Percentiles rank a stretch among this genome's conserved stretches.
Evolutionary conservation across 768 basidiomycete genomes (phyloP).

Genomic region (Gloeostereum incarnatum): DNA sequence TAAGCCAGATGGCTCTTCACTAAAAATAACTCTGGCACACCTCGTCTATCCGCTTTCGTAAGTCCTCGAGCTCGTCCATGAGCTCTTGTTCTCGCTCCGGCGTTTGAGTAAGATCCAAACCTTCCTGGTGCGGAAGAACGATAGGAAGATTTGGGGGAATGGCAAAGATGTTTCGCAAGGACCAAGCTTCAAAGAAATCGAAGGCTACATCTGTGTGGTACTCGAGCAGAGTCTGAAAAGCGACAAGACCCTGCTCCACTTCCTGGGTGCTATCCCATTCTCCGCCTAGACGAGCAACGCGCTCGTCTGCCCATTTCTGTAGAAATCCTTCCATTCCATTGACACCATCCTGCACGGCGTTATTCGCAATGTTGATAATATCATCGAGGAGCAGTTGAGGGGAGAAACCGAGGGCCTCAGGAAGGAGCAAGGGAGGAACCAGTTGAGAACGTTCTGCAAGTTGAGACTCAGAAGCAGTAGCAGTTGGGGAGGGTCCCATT

Average conservation of each 20-base stretch:
- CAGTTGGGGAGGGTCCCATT: too few relatives aligned
- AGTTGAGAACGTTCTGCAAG: constrained; percentile 4
- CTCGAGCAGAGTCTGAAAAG: constrained; percentile 84
- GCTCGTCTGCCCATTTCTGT: constrained; percentile 62
- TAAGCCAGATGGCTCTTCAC: constrained; percentile 4
- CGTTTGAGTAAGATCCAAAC: constrained; percentile 53
- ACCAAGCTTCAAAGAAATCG: constrained; percentile 90
- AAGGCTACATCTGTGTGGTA: constrained; percentile 86
- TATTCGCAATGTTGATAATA: constrained; percentile 75
- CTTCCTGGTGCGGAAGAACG: constrained; percentile 69
- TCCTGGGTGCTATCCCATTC: constrained; percentile 59
- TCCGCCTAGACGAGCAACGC: constrained; percentile 31
- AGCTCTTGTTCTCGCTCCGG: constrained; percentile 53
- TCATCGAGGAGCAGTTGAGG: constrained; percentile 83
- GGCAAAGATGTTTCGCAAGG: constrained; percentile 78
- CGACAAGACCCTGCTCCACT: constrained; percentile 71
- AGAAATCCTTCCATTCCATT: constrained; percentile 77
- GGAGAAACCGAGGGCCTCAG: constrained; percentile 75
- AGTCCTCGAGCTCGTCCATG: constrained; percentile 56
- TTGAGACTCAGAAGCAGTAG: too few relatives aligned
- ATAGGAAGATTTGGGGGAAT: constrained; percentile 61
- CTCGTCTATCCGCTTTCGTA: constrained; percentile 58
- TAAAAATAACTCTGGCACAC: constrained; percentile 30
- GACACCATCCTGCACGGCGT: constrained; percentile 68
- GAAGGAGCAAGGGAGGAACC: constrained; percentile 42